Percentiles rank a stretch among this genome's conserved stretches.
Evolutionary conservation across 768 basidiomycete genomes (phyloP).

Genomic region (Omphalotus guepiniiformis): DNA sequence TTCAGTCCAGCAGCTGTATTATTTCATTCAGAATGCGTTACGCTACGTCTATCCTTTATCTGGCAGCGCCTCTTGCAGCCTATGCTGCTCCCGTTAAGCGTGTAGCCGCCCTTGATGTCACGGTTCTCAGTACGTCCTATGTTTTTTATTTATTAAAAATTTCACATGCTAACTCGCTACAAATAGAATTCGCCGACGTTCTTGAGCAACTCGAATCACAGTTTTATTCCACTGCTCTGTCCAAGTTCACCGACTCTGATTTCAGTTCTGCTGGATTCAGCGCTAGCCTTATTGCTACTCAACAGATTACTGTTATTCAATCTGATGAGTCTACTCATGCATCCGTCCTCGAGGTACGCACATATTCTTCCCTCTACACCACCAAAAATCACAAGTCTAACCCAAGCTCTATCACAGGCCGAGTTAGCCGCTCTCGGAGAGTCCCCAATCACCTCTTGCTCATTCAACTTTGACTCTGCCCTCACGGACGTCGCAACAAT

Average conservation of each 20-base stretch:
- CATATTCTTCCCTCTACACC: background rate
- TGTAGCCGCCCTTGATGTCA: constrained; percentile 37
- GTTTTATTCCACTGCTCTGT: constrained; percentile 65
- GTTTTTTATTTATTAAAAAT: background rate
- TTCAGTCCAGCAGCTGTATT: constrained; percentile 29
- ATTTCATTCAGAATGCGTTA: constrained; percentile 42
- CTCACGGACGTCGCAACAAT: constrained; percentile 66
- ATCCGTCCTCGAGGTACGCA: constrained; percentile 44
- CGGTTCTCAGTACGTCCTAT: constrained; percentile 54
- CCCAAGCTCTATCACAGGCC: constrained; percentile 24
- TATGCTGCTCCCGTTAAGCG: constrained; percentile 49
- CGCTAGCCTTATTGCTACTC: constrained; percentile 46
- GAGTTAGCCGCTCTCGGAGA: constrained; percentile 53
- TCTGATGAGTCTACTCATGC: constrained; percentile 61
- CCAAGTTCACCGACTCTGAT: constrained; percentile 59
- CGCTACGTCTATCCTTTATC: constrained; percentile 36
- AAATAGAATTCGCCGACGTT: constrained; percentile 67
- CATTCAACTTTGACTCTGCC: constrained; percentile 62
- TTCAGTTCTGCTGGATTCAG: constrained; percentile 65
- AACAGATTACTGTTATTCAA: constrained; percentile 59
- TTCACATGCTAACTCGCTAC: background rate
- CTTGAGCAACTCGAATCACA: constrained; percentile 68
- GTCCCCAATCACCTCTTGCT: constrained; percentile 50
- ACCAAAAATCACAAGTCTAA: background rate
- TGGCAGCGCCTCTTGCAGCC: constrained; percentile 40